These are phyloP conservation scores for Musa schizocarpa DNA, from an alignment of 176 grass and related monocot species.

Conservation along the genomic window DNA sequence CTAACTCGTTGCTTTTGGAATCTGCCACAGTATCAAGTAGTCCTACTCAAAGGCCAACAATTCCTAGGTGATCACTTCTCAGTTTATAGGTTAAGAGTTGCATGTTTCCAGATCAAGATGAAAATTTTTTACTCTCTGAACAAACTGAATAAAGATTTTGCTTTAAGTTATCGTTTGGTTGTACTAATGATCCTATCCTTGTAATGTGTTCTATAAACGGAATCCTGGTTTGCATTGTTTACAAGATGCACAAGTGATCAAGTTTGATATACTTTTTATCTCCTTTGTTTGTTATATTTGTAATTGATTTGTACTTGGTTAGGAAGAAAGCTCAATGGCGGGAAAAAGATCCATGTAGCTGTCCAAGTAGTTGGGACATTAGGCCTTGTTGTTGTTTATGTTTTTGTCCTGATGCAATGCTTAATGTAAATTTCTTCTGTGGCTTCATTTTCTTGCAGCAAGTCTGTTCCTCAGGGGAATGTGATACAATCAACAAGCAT, in stretches of 20 bases:
- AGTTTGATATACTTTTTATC: neutral
- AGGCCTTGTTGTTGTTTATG: neutral
- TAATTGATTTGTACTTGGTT: neutral
- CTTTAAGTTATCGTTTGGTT: neutral
- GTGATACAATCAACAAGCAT: conserved; percentile 20
- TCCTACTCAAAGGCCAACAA: conserved; percentile 38
- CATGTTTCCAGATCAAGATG: neutral
- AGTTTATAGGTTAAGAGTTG: neutral
- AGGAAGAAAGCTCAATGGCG: neutral
- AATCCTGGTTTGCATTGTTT: neutral
- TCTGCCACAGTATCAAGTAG: conserved; percentile 32
- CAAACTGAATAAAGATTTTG: neutral
- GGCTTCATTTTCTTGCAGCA: conserved; percentile 25
- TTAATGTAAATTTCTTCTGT: neutral
- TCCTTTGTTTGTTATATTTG: neutral
- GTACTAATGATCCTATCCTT: neutral
- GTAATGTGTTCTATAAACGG: neutral
- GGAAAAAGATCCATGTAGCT: neutral
- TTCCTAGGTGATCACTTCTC: conserved; percentile 27
- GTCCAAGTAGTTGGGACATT: neutral
- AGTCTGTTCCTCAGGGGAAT: conserved; percentile 35
- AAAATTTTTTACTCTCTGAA: neutral
- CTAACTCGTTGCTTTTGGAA: conserved; percentile 38
- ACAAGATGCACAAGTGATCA: neutral
- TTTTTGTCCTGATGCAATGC: conserved; percentile 1